Evolutionary conservation across 352 stramenopile species (phyloP).

Genomic region (Globisporangium cederbergense): DNA sequence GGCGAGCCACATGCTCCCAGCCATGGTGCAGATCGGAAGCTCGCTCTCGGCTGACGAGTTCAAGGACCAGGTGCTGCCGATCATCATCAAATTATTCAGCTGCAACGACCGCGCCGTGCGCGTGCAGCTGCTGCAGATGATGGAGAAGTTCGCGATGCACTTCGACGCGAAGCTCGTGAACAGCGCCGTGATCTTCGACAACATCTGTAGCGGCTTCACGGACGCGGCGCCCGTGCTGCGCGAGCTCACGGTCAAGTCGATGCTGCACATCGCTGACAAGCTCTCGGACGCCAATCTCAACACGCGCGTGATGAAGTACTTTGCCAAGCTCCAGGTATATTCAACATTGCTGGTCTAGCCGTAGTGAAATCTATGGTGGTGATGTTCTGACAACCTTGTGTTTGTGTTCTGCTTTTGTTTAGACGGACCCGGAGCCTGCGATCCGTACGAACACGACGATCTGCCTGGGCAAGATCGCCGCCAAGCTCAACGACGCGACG

Average conservation of each 20-base stretch:
- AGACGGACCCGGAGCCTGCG: conserved; percentile 86
- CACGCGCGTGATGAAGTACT: conserved; percentile 91
- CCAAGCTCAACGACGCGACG: conserved; percentile 83
- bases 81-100: conserved; percentile 88
- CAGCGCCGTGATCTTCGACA: conserved; percentile 87
- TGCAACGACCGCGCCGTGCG: conserved; percentile 90
- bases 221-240: conserved; percentile 84
- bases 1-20: conserved; percentile 84
- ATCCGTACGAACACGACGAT: conserved; percentile 94
- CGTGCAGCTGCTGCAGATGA: conserved; percentile 90
- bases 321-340: conserved; percentile 86
- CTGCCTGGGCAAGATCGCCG: conserved; percentile 87
- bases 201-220: conserved; percentile 89
- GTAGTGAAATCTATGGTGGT: background rate
- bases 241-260: conserved; percentile 91
- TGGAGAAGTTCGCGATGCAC: conserved; percentile 86
- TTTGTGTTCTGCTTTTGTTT: background rate
- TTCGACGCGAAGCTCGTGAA: conserved; percentile 91
- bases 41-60: conserved; percentile 80
- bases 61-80: conserved; percentile 83
- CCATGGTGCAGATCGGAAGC: conserved; percentile 84
- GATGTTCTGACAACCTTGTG: background rate
- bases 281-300: conserved; percentile 90
- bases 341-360: background rate
- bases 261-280: conserved; percentile 90